Evolutionary conservation across 2,329 filamentous ascomycete species (phyloP).

Genomic region (Blastomyces gilchristii): DNA sequence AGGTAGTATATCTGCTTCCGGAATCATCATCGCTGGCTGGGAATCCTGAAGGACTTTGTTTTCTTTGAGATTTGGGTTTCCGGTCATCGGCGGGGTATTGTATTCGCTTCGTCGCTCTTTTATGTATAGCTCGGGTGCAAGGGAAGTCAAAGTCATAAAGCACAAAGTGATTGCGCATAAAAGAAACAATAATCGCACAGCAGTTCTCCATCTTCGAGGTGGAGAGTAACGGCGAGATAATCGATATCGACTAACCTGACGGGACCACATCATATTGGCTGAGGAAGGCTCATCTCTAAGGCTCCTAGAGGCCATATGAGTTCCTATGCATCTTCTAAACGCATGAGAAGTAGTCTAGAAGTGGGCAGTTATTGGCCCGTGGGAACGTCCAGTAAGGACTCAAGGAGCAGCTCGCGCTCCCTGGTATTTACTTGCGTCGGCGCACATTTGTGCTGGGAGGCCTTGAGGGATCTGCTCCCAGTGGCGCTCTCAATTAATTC

Average conservation of each 20-base stretch:
- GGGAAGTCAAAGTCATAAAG: neutral
- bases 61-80: neutral
- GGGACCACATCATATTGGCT: neutral
- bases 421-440: neutral
- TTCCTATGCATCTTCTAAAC: neutral
- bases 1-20: neutral
- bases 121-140: neutral
- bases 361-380: neutral
- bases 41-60: neutral
- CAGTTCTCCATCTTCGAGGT: neutral
- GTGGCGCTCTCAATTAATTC: neutral
- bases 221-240: neutral
- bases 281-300: neutral
- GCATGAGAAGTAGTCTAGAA: neutral
- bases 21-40: neutral
- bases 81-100: neutral
- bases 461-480: neutral
- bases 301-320: neutral
- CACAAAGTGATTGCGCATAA: neutral
- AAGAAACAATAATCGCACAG: neutral
- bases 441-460: neutral
- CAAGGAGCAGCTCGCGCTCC: neutral
- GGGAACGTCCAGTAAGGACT: neutral
- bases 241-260: neutral
- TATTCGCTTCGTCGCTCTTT: neutral